Conservation (phyloP, 306 rosid genomes). For the Fragaria nilgerrensis region DNA sequence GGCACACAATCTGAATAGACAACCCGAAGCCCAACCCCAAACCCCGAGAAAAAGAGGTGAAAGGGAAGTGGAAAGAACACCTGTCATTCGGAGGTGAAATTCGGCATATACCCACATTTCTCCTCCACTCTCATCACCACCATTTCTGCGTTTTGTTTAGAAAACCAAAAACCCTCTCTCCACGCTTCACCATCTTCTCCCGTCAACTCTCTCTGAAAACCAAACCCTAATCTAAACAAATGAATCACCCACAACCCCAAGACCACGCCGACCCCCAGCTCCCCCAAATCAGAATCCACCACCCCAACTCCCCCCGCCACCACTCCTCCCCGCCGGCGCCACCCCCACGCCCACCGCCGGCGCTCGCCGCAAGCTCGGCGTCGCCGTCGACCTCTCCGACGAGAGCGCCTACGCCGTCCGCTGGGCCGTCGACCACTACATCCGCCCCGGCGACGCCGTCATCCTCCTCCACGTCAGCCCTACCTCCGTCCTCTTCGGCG, state of each 20-base stretch:
- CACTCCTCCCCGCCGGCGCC: slow-evolving; percentile 44
- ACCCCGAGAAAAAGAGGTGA: background rate
- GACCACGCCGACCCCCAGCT: slow-evolving; percentile 69
- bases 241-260: slow-evolving; percentile 43
- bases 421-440: slow-evolving; percentile 94
- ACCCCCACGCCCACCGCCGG: slow-evolving; percentile 93
- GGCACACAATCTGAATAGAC: background rate
- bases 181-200: background rate
- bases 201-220: slow-evolving; percentile 5
- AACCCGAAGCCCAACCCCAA: background rate
- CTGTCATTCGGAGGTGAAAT: background rate
- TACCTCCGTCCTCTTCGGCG: slow-evolving; percentile 90
- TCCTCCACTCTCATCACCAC: background rate
- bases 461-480: slow-evolving; percentile 98
- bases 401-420: slow-evolving; percentile 92
- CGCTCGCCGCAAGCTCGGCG: slow-evolving; percentile 94
- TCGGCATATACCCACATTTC: background rate
- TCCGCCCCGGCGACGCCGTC: slow-evolving; percentile 96
- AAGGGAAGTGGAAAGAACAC: background rate
- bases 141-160: background rate
- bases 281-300: slow-evolving; percentile 86
- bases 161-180: background rate
- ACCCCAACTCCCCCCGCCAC: slow-evolving; percentile 80
- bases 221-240: background rate
- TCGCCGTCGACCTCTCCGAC: slow-evolving; percentile 94